These are phyloP conservation scores for Purshia tridentata DNA, from an alignment of 306 rosid genomes.

Conservation along the genomic window DNA sequence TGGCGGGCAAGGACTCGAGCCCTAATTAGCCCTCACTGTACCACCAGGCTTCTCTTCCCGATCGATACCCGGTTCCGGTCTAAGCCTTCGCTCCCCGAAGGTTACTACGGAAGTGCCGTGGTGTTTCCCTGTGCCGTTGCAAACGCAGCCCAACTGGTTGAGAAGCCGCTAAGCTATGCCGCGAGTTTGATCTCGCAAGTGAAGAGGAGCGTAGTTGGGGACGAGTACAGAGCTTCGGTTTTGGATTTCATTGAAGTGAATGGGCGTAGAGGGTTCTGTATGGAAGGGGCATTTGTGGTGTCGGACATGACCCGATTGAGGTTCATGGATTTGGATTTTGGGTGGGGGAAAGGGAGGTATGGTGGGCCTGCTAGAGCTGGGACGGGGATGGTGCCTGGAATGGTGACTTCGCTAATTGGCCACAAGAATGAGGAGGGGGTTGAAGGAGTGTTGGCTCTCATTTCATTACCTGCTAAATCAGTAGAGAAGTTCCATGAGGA, in stretches of 20 bases:
- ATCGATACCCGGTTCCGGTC: conserved; percentile 17
- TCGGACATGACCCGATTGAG: conserved; percentile 27
- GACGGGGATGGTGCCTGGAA: conserved; percentile 26
- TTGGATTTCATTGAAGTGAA: conserved; percentile 28
- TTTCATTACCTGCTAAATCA: conserved; percentile 16
- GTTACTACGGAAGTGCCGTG: conserved; percentile 26
- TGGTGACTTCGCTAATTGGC: conserved; percentile 19
- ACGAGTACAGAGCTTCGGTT: conserved; percentile 24
- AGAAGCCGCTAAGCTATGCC: conserved; percentile 6
- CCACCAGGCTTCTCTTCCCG: conserved; percentile 22
- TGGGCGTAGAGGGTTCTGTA: conserved; percentile 19
- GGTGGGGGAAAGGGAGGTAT: conserved; percentile 15
- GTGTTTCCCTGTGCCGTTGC: conserved; percentile 24
- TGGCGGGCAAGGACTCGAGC: conserved; percentile 28
- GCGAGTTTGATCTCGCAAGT: conserved; percentile 21
- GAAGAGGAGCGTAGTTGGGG: conserved; percentile 1
- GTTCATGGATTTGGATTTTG: conserved; percentile 17
- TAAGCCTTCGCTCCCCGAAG: conserved; percentile 14
- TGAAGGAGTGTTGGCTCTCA: conserved; percentile 29
- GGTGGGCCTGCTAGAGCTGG: conserved; percentile 29
- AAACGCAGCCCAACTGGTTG: conserved; percentile 1
- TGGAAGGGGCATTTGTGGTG: conserved; percentile 25
- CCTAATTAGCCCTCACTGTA: conserved; percentile 8
- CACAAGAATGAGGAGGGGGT: conserved; percentile 26
- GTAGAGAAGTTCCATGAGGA: conserved; percentile 17